phyloP scores from a whole-genome alignment of 306 rosid species.

The Acacia confusa region DNA sequence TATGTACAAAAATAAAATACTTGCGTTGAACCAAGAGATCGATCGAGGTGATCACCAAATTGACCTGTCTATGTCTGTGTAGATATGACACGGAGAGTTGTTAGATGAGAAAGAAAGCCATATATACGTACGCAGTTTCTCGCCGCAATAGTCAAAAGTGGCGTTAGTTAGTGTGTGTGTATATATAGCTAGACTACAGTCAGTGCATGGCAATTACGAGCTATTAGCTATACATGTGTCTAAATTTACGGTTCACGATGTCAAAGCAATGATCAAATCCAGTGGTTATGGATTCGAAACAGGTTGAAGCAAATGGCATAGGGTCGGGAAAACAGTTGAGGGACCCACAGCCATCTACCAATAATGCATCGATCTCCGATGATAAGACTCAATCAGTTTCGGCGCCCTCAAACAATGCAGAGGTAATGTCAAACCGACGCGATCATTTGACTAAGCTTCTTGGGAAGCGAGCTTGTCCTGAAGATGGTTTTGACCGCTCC shows the following conservation, averaged over 20 bases:
- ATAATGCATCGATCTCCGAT: constrained; percentile 34
- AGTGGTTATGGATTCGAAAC: not conserved
- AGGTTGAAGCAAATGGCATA: constrained; percentile 33
- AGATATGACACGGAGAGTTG: not conserved
- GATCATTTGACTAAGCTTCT: constrained; percentile 24
- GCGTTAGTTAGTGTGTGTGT: not conserved
- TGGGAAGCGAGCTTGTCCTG: constrained; percentile 32
- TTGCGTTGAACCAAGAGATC: not conserved
- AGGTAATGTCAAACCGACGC: constrained; percentile 36
- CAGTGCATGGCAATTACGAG: not conserved
- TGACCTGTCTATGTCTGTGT: not conserved
- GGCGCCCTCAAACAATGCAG: constrained; percentile 27
- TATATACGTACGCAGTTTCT: not conserved
- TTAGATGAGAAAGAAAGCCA: not conserved
- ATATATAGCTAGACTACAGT: not conserved
- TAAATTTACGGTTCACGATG: not conserved
- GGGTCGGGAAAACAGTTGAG: constrained; percentile 12
- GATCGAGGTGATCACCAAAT: not conserved
- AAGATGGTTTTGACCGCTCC: constrained; percentile 38
- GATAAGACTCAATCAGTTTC: constrained; percentile 29
- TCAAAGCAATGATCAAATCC: not conserved
- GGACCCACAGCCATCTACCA: constrained; percentile 17
- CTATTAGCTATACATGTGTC: not conserved
- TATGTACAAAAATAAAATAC: not conserved
- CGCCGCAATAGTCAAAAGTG: not conserved